Base-by-base conservation (phyloP, 208 protist species). In the Naegleria lovaniensis region DNA sequence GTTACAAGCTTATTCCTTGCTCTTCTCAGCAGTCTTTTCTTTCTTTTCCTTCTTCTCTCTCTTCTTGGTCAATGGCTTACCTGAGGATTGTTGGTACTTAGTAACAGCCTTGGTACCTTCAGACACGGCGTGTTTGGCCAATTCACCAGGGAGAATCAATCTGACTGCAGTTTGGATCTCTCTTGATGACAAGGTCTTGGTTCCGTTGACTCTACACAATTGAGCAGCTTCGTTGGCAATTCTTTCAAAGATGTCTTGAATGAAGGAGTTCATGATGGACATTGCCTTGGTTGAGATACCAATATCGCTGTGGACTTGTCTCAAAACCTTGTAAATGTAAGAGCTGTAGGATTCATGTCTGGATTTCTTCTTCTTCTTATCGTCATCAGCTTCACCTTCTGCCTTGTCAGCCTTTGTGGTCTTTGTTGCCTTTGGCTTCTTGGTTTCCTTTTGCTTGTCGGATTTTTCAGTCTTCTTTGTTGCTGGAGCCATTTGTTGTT, bases 191-290 rank as follows among this genome's bases (percentile, higher is more conserved):
- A 98, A 93, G 83, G 97, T 98, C 48, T 92, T 91, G 91, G 92
- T 94, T 92, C 96, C 96, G 95, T 97, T 97, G 93, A 96, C 95
- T 89, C 94, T 91, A 33, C 96, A 94, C 0, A 98, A 94, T 22
- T 93, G 87, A 76, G 93, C 94, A 33, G 96, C 96, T 93, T 98
- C 96, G 59, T 85, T 90, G 40, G 96, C 95, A 88, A 98, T 96
- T 83, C 95, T 89, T 90, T 98, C 96, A 91, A 98, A 98, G 89
- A 96, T 95, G 93, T 98, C 97, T 85, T 94, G 94, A 87, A 98
- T 95, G 85, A 98, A 98, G 13, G 95, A 97, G 93, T 98, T 97
- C 96, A 99, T 98, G 55, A 99, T 98, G 59, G 94, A 87, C 96
- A 98, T 98, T 58, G 95, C 96, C 90, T 95, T 93, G 48, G 92